Percentiles rank a stretch among this genome's conserved stretches.
Evolutionary conservation across 2,329 filamentous ascomycete species (phyloP).

Genomic region (Trichoderma koningii): DNA sequence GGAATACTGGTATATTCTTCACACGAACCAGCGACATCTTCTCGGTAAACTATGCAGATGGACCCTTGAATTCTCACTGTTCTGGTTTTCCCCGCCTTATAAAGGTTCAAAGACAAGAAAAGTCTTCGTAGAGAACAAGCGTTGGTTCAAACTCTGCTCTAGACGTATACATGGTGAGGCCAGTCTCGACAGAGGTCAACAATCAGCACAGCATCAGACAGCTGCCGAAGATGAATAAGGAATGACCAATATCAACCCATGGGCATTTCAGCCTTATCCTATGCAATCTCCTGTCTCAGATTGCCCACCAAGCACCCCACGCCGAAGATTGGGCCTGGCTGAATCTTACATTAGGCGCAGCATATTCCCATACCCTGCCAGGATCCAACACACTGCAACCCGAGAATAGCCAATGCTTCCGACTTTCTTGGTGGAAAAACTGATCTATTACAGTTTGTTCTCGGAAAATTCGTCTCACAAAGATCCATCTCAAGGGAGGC

Average conservation of each 20-base stretch:
- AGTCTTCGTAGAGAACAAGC: too few species aligned
- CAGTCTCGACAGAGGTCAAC: too few species aligned
- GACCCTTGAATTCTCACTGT: too few species aligned
- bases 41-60: too few species aligned
- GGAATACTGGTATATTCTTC: too few species aligned
- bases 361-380: not conserved
- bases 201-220: too few species aligned
- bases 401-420: not conserved
- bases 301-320: not conserved
- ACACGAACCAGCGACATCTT: too few species aligned
- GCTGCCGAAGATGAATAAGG: not conserved
- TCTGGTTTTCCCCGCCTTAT: too few species aligned
- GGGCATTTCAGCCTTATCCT: not conserved
- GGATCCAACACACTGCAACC: not conserved
- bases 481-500: not conserved
- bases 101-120: too few species aligned
- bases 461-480: not conserved
- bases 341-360: not conserved
- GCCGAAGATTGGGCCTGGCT: not conserved
- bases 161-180: too few species aligned
- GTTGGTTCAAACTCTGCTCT: too few species aligned
- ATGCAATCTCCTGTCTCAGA: not conserved
- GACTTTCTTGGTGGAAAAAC: not conserved
- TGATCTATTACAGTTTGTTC: not conserved
- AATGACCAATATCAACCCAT: not conserved